Base-by-base conservation (phyloP, 805 yeast species). In the Ogataea wickerhamii region DNA sequence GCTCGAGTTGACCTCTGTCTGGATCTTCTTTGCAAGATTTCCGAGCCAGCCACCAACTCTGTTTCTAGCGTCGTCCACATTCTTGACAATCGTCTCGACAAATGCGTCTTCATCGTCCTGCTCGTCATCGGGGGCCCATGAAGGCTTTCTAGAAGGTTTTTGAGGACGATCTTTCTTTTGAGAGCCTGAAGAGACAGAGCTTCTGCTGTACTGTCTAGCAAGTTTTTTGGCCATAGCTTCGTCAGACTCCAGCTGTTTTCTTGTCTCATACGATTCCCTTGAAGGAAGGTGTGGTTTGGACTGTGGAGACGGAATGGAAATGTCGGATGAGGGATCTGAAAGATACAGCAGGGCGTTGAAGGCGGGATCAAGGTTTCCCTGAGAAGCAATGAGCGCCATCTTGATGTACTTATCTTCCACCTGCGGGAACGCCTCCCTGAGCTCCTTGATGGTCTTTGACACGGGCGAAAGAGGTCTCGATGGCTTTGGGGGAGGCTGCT, bases 341-440 rank as follows among this genome's bases (percentile, higher is more conserved):
- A 87, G 64, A 49, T 75, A 87, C 43, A 91, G 67, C 52, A 89
- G 67, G 0, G 96, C 97, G 59, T 82, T 84, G 67, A 91, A 91
- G 1, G 96, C 95, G 1, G 85, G 80, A 51, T 87, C 96, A 30
- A 87, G 58, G 33, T 74, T 69, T 20, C 95, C 96, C 33, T 73
- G 76, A 14, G 95, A 78, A 2, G 98, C 98, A 56, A 93, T 85
- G 40, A 89, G 67, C 1, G 87, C 81, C 20, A 95, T 88, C 38
- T 80, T 77, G 45, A 87, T 70, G 51, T 80, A 75, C 44, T 78
- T 75, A 21, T 74, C 83, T 28, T 87, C 95, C 18, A 79, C 62
- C 13, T 68, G 65, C 1, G 98, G 98, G 60, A 91, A 91, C 0
- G 97, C 97, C 17, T 87, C 95, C 50, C 72, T 70, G 45, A 91